These are phyloP conservation scores for Sugiyamaella smithiae DNA, from an alignment of 805 yeast species.

Conservation along the genomic window DNA sequence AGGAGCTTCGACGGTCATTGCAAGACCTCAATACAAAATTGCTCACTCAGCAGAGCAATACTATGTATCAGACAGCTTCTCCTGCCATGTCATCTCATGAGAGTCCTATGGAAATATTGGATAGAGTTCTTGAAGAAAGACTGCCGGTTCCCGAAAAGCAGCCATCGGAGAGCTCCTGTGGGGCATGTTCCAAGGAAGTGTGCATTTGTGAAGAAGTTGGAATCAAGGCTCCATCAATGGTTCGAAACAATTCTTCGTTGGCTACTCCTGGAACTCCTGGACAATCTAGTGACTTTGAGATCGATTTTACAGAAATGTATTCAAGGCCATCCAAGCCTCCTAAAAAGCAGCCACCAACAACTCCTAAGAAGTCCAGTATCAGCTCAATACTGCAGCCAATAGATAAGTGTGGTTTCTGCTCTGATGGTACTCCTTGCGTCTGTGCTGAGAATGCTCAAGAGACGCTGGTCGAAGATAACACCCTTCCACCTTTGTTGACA, in stretches of 20 bases:
- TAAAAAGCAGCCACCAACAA: slow-evolving; percentile 5
- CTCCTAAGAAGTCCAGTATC: not conserved
- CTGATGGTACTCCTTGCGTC: slow-evolving; percentile 88
- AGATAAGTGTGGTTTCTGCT: slow-evolving; percentile 90
- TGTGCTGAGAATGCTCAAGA: slow-evolving; percentile 67
- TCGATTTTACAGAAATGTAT: slow-evolving; percentile 55
- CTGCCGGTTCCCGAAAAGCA: slow-evolving; percentile 30
- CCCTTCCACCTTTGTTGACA: slow-evolving; percentile 26
- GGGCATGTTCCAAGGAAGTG: slow-evolving; percentile 64
- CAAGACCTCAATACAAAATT: slow-evolving; percentile 28
- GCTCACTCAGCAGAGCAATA: slow-evolving; percentile 5
- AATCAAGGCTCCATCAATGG: slow-evolving; percentile 19
- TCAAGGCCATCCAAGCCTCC: slow-evolving; percentile 24
- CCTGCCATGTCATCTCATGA: slow-evolving; percentile 47
- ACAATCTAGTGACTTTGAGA: slow-evolving; percentile 37
- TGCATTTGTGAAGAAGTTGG: slow-evolving; percentile 57
- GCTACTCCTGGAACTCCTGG: not conserved
- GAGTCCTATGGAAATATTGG: slow-evolving; percentile 30
- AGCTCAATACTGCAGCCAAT: slow-evolving; percentile 22
- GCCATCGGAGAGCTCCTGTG: slow-evolving; percentile 45
- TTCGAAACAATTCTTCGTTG: not conserved
- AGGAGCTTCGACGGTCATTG: slow-evolving; percentile 32
- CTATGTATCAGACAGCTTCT: slow-evolving; percentile 43
- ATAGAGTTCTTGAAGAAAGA: slow-evolving; percentile 36
- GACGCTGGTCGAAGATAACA: slow-evolving; percentile 33